Base-by-base conservation (phyloP, 2,329 filamentous ascomycete species). In the Hymenoscyphus albidus region DNA sequence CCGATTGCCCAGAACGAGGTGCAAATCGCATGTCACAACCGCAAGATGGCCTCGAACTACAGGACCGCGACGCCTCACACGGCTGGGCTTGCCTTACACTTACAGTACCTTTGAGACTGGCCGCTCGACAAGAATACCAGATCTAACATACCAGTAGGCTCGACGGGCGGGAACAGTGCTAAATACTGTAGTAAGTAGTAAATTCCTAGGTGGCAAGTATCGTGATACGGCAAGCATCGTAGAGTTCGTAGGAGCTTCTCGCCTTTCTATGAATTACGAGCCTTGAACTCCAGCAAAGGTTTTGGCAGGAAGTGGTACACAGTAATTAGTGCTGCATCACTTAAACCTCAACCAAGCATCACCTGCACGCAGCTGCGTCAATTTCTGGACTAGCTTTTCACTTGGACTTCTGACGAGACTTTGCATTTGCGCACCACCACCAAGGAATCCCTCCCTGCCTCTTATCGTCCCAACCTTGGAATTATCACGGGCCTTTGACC, bases 401-500 rank as follows among this genome's bases (percentile, higher is more conserved):
- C 57, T 31, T 35, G 58, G 42, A 18, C 51, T 65, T 64, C 64
- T 69, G 64, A 67, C 67, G 67, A 68, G 61, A 63, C 59, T 65
- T 67, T 69, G 65, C 65, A 64, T 65, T 64, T 54, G 62, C 55
- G 64, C 63, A 68, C 62, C 61, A 54, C 62, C 56, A 63, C 35
- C 35, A 35, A 35, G 64, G 35, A 18, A 71, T 67, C 71, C 72
- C 66, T 67, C 71, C 72, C 66, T 70, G 71, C 65, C 64, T 65
- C 64, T 70, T 72, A 72, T 73, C 71, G 68, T 67, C 68, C 64
- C 58, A 69, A 70, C 69, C 71, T 67, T 69, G 70, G 35, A 62
- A 64, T 69, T 70, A 72, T 65, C 70, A 74, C 71, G 71, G 72
- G 67, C 71, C 71, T 71, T 65, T 64, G 62, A 67, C 68, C 65